Conservation (phyloP, 495 filamentous ascomycete species). For the Aspergillus carlsbadensis region DNA sequence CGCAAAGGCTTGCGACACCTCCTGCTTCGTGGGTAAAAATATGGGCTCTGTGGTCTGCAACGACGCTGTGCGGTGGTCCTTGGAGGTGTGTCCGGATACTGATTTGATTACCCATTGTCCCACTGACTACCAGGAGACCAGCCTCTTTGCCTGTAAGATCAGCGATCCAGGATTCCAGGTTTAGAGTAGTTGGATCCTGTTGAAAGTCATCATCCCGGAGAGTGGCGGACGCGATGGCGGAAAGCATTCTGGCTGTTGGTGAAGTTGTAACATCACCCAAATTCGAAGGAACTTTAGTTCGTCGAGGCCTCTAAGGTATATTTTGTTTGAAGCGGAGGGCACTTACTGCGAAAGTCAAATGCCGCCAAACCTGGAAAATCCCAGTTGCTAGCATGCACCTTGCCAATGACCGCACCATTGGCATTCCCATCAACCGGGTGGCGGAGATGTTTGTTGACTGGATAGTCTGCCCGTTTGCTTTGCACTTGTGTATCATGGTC, state of each 20-base stretch:
- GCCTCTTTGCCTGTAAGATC: constrained; percentile 47
- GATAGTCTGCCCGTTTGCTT: no score
- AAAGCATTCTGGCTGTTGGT: not conserved
- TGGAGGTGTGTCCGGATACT: constrained; percentile 60
- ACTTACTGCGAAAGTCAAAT: no score
- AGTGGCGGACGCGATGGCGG: not conserved
- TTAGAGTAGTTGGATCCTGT: not conserved
- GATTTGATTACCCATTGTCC: constrained; percentile 80
- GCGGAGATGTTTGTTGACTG: no score
- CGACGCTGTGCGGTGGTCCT: constrained; percentile 57
- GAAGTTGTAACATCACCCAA: no score
- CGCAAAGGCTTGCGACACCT: constrained; percentile 22
- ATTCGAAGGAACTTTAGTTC: no score
- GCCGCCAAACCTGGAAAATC: no score
- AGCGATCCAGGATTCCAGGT: not conserved
- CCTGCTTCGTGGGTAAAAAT: constrained; percentile 47
- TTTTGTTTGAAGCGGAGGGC: no score
- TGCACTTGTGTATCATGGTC: no score
- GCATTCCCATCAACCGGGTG: no score
- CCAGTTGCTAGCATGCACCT: no score
- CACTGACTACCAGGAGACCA: constrained; percentile 67
- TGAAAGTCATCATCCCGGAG: not conserved
- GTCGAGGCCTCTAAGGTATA: no score
- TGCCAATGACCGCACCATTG: no score
- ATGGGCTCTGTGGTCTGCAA: constrained; percentile 58